Evolutionary conservation across 108 stramenopile species (phyloP), one percentile per base, ranked within the genome.

Genomic region (Nannochloropsis gaditana): DNA sequence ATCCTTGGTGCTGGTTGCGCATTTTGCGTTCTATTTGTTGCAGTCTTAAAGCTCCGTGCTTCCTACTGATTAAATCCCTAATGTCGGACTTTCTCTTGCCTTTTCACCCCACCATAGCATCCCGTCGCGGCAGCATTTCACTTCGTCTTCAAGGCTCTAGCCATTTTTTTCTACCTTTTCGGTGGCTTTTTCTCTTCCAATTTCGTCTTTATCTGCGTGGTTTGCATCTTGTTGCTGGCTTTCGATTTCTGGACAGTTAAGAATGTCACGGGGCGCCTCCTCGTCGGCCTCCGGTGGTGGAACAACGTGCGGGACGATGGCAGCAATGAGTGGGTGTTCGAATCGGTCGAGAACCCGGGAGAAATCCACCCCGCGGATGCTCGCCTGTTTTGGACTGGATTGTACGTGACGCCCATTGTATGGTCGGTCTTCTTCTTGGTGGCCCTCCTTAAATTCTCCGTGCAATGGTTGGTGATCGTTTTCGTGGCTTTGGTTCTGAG

Each of bases 201-300:
- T 88, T 95, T 95, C 84, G 92, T 97, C 80, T 93, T 95, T 80
- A 90, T 95, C 82, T 95, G 93, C 21, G 96, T 98, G 44, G 45
- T 95, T 41, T 95, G 95, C 91, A 95, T 98, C 43, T 89, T 98
- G 11, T 86, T 97, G 42, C 84, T 95, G 47, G 94, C 96, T 41
- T 94, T 95, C n/a, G 98, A 97, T 87, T 98, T 98, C 91, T 98
- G 96, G 96, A 94, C 95, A 9, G 96, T 97, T 45, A 93, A 93
- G 79, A 93, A 93, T 47, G 84, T 92, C 21, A 89, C 91, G 11
- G 91, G 91, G n/a, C 82, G 88, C 45, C 84, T 88, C 42, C 82
- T 97, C 80, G 98, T 97, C 19, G 96, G 96, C 79, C 89, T 98
- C 43, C 92, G 98, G 42, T 98, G 98, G 98, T 98, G 98, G 98